Conservation (phyloP, 306 rosid species). For the Rosa chinensis region DNA sequence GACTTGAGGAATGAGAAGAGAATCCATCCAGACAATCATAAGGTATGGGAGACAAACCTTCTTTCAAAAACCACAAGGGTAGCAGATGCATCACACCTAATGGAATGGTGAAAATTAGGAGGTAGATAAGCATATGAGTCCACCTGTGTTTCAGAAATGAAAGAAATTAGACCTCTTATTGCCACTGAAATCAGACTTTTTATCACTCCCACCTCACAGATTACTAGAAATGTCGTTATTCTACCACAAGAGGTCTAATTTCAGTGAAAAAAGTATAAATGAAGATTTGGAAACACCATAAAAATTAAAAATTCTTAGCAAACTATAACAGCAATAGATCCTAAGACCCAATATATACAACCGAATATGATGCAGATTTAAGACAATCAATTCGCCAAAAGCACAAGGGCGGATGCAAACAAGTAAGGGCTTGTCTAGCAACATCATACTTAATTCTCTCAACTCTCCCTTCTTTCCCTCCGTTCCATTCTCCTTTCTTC, state of each 20-base stretch:
- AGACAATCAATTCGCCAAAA: too few species aligned
- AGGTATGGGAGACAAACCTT: slow-evolving; percentile 52
- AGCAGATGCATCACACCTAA: slow-evolving; percentile 59
- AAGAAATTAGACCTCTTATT: slow-evolving; percentile 20
- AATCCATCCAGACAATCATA: slow-evolving; percentile 16
- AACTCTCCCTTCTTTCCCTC: too few species aligned
- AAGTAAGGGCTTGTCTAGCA: too few species aligned
- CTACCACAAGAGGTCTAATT: background rate
- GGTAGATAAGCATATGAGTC: slow-evolving; percentile 89
- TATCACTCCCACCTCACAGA: background rate
- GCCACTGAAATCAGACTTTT: background rate
- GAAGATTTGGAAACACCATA: background rate
- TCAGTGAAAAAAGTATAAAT: too few species aligned
- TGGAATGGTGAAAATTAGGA: slow-evolving; percentile 63
- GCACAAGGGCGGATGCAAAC: too few species aligned
- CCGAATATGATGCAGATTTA: background rate
- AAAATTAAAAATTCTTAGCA: background rate
- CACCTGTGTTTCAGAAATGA: slow-evolving; percentile 51
- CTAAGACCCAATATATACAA: background rate
- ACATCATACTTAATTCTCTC: too few species aligned
- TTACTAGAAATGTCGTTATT: background rate
- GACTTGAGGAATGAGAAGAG: slow-evolving; percentile 6
- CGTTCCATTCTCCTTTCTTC: too few species aligned
- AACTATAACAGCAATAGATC: background rate
- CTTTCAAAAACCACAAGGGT: slow-evolving; percentile 77